Base-by-base conservation (phyloP, 2,329 filamentous ascomycete species). In the Aspergillus novofumigatus region DNA sequence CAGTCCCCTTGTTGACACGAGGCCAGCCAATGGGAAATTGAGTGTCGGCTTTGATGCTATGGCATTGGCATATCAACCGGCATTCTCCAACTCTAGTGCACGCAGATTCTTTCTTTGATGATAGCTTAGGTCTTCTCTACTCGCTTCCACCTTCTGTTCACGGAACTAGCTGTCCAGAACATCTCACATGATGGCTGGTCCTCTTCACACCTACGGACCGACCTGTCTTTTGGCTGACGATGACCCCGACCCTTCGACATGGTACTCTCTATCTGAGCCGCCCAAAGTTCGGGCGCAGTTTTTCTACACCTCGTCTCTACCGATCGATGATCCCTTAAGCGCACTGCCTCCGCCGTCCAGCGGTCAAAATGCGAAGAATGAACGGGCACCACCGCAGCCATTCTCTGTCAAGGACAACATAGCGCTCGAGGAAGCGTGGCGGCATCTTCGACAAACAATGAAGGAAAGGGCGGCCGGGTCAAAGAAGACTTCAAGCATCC, bases 271-370 rank as follows among this genome's bases (percentile, higher is more conserved):
- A 54, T 78, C 77, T 53, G 79, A 83, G 25, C 88, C 89, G 17
- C 81, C 84, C 0, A 69, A 64, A 26, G 72, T 89, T 54, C 80
- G 81, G 32, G 82, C 88, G 23, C 90, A 91, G 61, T 96, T 91
- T 77, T 96, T 96, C 75, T 96, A 96, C 73, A 83, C 86, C 14
- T 94, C 91, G 10, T 79, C 86, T 11, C 83, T 93, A 51, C 88
- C 91, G 29, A 92, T 96, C 69, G 92, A 96, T 68, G 92, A 96
- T 68, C 91, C 91, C 25, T 81, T 96, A n/a, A 91, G 89, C 9
- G 83, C 88, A 72, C 81, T 75, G 68, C 85, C 72, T 70, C 83
- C 69, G 66, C 81, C 71, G 61, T 80, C 70, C 76, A 87, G 75
- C 23, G 72, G 73, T 50, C 71, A 77, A 55, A 73, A 70, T 52